These are phyloP conservation scores for Elasticomyces elasticus DNA, from an alignment of 495 filamentous ascomycete species.

Conservation along the genomic window DNA sequence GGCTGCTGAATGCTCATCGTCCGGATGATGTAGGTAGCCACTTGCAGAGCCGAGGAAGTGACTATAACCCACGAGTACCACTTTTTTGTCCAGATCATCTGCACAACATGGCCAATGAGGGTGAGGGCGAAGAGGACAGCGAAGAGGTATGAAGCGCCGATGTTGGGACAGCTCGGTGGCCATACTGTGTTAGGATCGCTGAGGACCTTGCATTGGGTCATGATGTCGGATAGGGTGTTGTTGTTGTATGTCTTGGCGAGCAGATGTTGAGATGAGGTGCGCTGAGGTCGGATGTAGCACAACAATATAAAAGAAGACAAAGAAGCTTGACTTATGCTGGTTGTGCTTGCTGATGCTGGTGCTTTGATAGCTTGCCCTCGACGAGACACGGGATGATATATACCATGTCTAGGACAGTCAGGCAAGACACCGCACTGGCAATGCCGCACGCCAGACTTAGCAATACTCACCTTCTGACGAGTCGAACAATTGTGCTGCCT, in stretches of 20 bases:
- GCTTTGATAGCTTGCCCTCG: not conserved
- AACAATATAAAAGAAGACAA: not conserved
- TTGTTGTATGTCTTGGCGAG: not conserved
- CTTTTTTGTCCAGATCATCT: slow-evolving; percentile 9
- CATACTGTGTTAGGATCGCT: slow-evolving; percentile 3
- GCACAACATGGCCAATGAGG: slow-evolving; percentile 8
- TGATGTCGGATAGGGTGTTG: not conserved
- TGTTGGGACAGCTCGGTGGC: slow-evolving; percentile 8
- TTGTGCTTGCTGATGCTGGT: not conserved
- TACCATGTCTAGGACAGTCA: not conserved
- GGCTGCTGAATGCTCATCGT: slow-evolving; percentile 1
- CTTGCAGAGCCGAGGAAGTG: slow-evolving; percentile 6
- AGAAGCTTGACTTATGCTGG: not conserved
- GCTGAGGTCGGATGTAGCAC: not conserved
- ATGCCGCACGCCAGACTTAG: not conserved
- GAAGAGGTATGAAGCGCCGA: slow-evolving; percentile 10
- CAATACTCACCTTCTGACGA: not conserved
- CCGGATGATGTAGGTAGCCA: slow-evolving; percentile 8
- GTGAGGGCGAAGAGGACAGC: slow-evolving; percentile 12
- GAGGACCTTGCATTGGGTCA: not conserved
- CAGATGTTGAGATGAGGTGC: not conserved
- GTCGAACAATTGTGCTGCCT: not conserved
- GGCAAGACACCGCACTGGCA: not conserved
- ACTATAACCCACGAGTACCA: slow-evolving; percentile 9
- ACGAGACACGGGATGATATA: not conserved